A percentile compares a stretch with the other conserved stretches of the same genome.
Conservation (phyloP, 306 rosid genomes). For the Urtica urens region DNA sequence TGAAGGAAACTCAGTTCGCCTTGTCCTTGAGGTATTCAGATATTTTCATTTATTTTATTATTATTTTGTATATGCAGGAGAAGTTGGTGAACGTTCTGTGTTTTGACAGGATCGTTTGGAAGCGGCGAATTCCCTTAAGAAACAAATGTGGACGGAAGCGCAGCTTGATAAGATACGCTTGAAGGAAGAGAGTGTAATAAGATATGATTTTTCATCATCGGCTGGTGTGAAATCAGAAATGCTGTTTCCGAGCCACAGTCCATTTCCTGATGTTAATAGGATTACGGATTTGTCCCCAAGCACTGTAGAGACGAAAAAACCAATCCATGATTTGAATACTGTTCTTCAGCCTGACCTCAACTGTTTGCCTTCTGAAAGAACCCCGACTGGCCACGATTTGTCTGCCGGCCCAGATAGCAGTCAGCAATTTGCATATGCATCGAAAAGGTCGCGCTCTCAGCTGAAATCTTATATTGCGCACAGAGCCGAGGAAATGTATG, state of each 20-base stretch:
- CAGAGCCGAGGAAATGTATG: slow-evolving; percentile 89
- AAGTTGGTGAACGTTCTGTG: not conserved
- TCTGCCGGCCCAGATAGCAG: slow-evolving; percentile 48
- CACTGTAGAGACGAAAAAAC: slow-evolving; percentile 50
- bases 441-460: slow-evolving; percentile 91
- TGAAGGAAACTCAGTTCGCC: slow-evolving; percentile 91
- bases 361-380: slow-evolving; percentile 40
- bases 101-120: slow-evolving; percentile 83
- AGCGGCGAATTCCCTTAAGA: slow-evolving; percentile 92
- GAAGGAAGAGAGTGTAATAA: slow-evolving; percentile 59
- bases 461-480: slow-evolving; percentile 85
- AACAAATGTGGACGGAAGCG: slow-evolving; percentile 99
- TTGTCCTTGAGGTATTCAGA: slow-evolving; percentile 72
- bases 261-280: slow-evolving; percentile 45
- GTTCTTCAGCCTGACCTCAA: slow-evolving; percentile 23
- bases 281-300: slow-evolving; percentile 53
- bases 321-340: slow-evolving; percentile 25
- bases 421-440: slow-evolving; percentile 65
- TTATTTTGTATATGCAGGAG: not conserved
- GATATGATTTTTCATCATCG: slow-evolving; percentile 44
- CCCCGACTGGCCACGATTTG: slow-evolving; percentile 42
- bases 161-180: slow-evolving; percentile 86
- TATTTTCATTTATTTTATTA: no score
- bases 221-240: slow-evolving; percentile 53
- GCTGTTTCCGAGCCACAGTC: slow-evolving; percentile 56